phyloP scores from a whole-genome alignment of 2,329 filamentous ascomycete species.

The Scopulariopsis brevicaulis region DNA sequence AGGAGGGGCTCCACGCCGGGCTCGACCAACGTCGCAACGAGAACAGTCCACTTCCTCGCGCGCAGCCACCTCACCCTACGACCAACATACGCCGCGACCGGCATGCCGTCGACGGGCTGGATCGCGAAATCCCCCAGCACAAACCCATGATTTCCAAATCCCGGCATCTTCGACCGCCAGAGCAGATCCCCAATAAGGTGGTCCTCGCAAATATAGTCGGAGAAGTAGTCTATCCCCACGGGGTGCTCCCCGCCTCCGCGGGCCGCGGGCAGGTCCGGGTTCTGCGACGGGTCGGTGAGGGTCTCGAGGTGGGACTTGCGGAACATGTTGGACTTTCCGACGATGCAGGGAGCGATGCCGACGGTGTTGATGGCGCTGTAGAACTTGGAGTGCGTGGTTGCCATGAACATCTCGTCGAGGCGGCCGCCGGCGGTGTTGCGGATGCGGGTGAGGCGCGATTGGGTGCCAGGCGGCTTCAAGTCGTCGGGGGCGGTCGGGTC shows the following conservation, averaged over 20 bases:
- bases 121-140: slow-evolving; percentile 79
- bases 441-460: slow-evolving; percentile 15
- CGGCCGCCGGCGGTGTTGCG: slow-evolving; percentile 56
- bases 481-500: neutral
- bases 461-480: neutral
- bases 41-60: slow-evolving; percentile 88
- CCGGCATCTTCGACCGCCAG: slow-evolving; percentile 59
- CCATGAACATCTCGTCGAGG: slow-evolving; percentile 90
- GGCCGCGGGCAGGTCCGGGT: slow-evolving; percentile 18
- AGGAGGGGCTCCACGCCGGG: slow-evolving; percentile 83
- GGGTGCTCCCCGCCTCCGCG: slow-evolving; percentile 27
- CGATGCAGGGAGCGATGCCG: slow-evolving; percentile 78
- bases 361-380: slow-evolving; percentile 96
- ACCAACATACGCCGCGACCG: slow-evolving; percentile 63
- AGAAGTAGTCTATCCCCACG: slow-evolving; percentile 82
- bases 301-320: slow-evolving; percentile 78
- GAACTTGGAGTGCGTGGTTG: slow-evolving; percentile 90
- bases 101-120: slow-evolving; percentile 79
- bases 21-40: slow-evolving; percentile 80
- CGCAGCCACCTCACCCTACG: slow-evolving; percentile 82
- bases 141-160: slow-evolving; percentile 69
- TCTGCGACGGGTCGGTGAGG: slow-evolving; percentile 42
- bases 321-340: slow-evolving; percentile 99
- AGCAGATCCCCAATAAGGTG: slow-evolving; percentile 88
- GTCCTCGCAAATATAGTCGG: slow-evolving; percentile 93